phyloP scores from a whole-genome alignment of 2,329 filamentous ascomycete genomes.

The Monosporascus sp. region DNA sequence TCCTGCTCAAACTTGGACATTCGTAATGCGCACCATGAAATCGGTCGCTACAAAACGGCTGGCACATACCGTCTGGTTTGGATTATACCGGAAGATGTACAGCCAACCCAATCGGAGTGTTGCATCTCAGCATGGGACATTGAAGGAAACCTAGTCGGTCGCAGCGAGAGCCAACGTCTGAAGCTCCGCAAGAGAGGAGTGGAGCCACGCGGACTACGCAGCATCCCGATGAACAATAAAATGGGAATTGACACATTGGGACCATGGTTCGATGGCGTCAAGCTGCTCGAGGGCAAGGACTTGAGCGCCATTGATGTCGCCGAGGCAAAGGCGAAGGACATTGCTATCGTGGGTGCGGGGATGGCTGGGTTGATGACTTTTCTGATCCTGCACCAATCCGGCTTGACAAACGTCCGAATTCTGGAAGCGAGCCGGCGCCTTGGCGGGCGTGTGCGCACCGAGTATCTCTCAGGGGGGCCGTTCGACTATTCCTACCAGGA shows the following conservation, averaged over 20 bases:
- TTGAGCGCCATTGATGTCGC: slow-evolving; percentile 46
- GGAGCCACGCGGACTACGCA: slow-evolving; percentile 17
- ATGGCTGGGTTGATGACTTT: slow-evolving; percentile 61
- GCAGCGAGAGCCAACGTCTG: slow-evolving; percentile 27
- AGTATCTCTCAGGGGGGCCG: slow-evolving; percentile 54
- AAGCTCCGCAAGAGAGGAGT: slow-evolving; percentile 18
- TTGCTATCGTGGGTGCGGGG: slow-evolving; percentile 61
- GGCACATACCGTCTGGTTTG: slow-evolving; percentile 27
- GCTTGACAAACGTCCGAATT: slow-evolving; percentile 56
- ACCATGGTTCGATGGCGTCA: slow-evolving; percentile 63
- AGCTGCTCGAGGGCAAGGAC: slow-evolving; percentile 49
- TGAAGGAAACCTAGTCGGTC: slow-evolving; percentile 27
- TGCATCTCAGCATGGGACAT: slow-evolving; percentile 37
- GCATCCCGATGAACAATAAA: slow-evolving; percentile 44
- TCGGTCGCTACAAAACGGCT: slow-evolving; percentile 12
- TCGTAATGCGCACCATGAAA: slow-evolving; percentile 22
- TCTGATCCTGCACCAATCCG: slow-evolving; percentile 43
- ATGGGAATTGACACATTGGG: slow-evolving; percentile 44
- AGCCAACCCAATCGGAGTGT: slow-evolving; percentile 18
- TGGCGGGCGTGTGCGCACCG: slow-evolving; percentile 59
- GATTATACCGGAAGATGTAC: slow-evolving; percentile 25
- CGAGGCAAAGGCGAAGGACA: slow-evolving; percentile 49
- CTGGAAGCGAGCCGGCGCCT: slow-evolving; percentile 56
- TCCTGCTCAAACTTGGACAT: slow-evolving; percentile 16
- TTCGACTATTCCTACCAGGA: slow-evolving; percentile 64